Base-by-base conservation (phyloP, 148 eudicot species). In the Diospyros lotus region DNA sequence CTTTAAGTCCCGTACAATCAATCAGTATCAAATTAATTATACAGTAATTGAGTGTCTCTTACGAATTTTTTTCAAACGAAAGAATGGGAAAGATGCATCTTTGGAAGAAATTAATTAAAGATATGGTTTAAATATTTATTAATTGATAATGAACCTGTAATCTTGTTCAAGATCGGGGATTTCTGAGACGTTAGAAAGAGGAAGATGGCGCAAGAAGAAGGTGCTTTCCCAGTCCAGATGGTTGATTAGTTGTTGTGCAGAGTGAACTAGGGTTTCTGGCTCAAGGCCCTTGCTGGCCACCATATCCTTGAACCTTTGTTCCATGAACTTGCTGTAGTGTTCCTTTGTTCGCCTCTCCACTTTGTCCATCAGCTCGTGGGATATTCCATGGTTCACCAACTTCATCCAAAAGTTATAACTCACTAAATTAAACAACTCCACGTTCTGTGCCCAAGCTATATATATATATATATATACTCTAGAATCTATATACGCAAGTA, bases 291-390 rank as follows among this genome's bases (percentile, higher is more conserved):
- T 59, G 64, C 54, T 73, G 17, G 67, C 76, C 56, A 73, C 76
- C 76, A 73, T 73, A 18, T 73, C 67, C 17, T 73, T 73, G 68
- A 73, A 73, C 68, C 77, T 78, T 46, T 78, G 59, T 17, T 78
- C 85, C 85, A 82, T 78, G 52, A 76, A 60, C 46, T 75, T 82
- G 60, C 50, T 66, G 79, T 82, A 78, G 43, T 82, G 85, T 59
- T 71, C 85, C 54, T 82, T 82, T 28, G 85, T 78, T 39, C 72
- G 69, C 77, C 64, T 78, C 79, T 82, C 79, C 56, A 82, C 85
- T 1, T 63, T 78, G 74, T 82, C 85, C 85, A 82, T 65, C 7
- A 82, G 76, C 73, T 82, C 85, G 66, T 68, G 74, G 13, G 85
- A 68, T 40, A 82, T 71, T 6, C 85, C 82, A 75, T 78, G 82